Percentiles rank a stretch among this genome's conserved stretches.
These are phyloP conservation scores for Aspergillus proliferans DNA, from an alignment of 2,329 filamentous ascomycete species.

Conservation along the genomic window DNA sequence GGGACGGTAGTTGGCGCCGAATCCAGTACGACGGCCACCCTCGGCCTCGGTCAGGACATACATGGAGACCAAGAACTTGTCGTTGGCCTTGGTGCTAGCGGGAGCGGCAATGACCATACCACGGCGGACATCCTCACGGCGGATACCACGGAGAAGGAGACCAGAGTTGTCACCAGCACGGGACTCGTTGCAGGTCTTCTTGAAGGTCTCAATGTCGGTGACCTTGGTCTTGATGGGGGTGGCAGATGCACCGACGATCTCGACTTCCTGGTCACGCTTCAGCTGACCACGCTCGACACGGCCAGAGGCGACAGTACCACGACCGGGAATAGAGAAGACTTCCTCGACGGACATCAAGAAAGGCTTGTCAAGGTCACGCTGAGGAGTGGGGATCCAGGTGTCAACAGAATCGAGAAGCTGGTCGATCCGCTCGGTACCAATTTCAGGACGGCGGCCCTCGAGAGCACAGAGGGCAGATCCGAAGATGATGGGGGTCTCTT, in stretches of 20 bases:
- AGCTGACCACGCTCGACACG: conserved; percentile 93
- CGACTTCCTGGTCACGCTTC: conserved; percentile 91
- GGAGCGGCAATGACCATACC: conserved; percentile 92
- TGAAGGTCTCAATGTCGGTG: conserved; percentile 99
- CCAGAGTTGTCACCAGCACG: conserved; percentile 97
- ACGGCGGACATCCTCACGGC: conserved; percentile 87
- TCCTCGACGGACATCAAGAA: conserved; percentile 99
- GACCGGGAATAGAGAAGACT: conserved; percentile 82
- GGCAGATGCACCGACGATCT: conserved; percentile 81
- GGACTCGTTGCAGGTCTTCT: conserved; percentile 97
- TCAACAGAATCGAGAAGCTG: conserved; percentile 87
- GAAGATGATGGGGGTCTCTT: conserved; percentile 95
- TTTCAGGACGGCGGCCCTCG: conserved; percentile 77
- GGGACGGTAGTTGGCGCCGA: conserved; percentile 92
- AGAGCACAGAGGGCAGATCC: conserved; percentile 94
- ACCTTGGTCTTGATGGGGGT: conserved; percentile 95
- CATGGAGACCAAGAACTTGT: conserved; percentile 89
- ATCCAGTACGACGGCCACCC: conserved; percentile 93
- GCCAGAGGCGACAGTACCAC: conserved; percentile 93
- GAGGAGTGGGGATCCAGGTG: conserved; percentile 89
- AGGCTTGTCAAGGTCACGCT: conserved; percentile 93
- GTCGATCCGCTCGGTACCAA: conserved; percentile 82
- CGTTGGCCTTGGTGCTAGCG: conserved; percentile 76
- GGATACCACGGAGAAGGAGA: conserved; percentile 88
- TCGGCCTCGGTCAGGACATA: conserved; percentile 98